Evolutionary conservation across 2,329 filamentous ascomycete genomes (phyloP).

Genomic region (Fusarium agapanthi): DNA sequence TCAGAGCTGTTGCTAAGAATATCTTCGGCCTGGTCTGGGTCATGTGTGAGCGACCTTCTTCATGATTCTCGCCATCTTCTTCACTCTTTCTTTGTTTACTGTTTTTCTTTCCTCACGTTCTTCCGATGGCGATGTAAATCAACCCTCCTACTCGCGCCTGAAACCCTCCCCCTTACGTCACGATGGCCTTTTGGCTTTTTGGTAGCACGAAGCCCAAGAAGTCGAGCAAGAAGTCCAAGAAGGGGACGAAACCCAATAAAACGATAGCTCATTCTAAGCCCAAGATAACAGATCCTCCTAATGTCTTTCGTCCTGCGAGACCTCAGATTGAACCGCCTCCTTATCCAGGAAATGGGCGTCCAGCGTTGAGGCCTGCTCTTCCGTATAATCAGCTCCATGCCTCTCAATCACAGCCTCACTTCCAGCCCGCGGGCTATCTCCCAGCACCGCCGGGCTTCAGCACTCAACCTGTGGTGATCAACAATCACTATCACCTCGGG

Average conservation of each 20-base stretch:
- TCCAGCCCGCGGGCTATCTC: conserved; percentile 37
- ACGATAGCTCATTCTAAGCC: neutral
- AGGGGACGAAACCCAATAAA: neutral
- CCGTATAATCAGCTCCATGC: conserved; percentile 35
- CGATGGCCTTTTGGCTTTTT: conserved; percentile 1
- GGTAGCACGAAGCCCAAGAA: neutral
- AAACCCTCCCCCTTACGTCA: neutral
- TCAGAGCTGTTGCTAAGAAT: conserved; percentile 34
- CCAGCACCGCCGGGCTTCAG: conserved; percentile 37
- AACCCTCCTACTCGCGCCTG: neutral
- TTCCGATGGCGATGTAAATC: neutral
- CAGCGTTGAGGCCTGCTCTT: neutral
- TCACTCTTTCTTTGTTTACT: conserved; percentile 6
- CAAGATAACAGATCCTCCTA: conserved; percentile 11
- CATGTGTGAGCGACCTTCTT: conserved; percentile 17
- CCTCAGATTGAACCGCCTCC: neutral
- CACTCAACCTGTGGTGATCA: conserved; percentile 57
- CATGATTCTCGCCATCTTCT: conserved; percentile 18
- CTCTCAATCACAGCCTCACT: conserved; percentile 36
- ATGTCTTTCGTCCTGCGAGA: conserved; percentile 2
- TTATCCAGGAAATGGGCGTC: neutral
- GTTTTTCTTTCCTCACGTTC: neutral
- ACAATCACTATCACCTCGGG: conserved; percentile 60
- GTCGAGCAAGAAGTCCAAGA: conserved; percentile 10
- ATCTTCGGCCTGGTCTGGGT: conserved; percentile 12